A percentile compares a stretch with the other conserved stretches of the same genome.
These are phyloP conservation scores for Nicotiana tomentosiformis DNA, from an alignment of 257 asterid genomes.

Conservation along the genomic window DNA sequence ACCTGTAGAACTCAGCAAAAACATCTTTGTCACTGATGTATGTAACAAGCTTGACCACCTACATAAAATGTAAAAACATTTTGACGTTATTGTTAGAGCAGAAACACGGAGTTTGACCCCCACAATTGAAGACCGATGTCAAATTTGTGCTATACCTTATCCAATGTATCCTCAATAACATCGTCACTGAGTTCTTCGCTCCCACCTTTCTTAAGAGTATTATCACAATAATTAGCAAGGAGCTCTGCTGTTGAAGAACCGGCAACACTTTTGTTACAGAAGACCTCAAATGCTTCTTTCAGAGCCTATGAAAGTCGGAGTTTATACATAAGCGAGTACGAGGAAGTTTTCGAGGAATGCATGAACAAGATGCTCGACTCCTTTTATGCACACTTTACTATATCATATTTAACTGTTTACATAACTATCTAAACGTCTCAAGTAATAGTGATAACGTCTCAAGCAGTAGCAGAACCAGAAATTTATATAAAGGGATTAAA, in stretches of 20 bases:
- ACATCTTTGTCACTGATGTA: conserved; percentile 52
- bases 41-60: conserved; percentile 44
- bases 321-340: not conserved
- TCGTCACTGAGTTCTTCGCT: conserved; percentile 40
- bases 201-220: conserved; percentile 46
- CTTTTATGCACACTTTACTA: not conserved
- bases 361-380: not conserved
- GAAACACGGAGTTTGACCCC: not conserved
- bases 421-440: not conserved
- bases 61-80: not conserved
- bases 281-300: conserved; percentile 48
- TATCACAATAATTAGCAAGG: conserved; percentile 43
- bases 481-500: no score
- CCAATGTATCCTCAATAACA: conserved; percentile 42
- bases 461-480: no score
- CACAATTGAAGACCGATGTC: not conserved
- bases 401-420: not conserved
- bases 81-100: not conserved
- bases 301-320: conserved; percentile 28
- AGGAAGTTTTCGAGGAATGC: not conserved
- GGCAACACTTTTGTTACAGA: conserved; percentile 39
- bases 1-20: conserved; percentile 50
- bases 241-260: conserved; percentile 43
- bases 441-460: not conserved
- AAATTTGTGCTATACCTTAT: conserved; percentile 27